These are phyloP conservation scores for Larix kaempferi DNA, from an alignment of 75 land plant genomes.

Conservation along the genomic window DNA sequence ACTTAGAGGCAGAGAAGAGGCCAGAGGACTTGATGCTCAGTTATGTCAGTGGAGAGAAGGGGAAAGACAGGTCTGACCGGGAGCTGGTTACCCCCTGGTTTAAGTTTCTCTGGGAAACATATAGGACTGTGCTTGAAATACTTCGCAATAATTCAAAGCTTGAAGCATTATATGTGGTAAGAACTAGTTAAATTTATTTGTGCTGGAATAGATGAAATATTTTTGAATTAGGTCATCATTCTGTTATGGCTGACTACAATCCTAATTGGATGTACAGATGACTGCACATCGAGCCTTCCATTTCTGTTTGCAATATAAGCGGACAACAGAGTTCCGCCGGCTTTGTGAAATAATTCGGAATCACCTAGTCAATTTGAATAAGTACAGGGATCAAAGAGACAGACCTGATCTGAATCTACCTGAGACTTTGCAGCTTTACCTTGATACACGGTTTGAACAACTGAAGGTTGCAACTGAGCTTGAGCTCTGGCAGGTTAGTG, in stretches of 20 bases:
- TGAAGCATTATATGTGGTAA: slow-evolving; percentile 89
- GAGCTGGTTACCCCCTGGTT: slow-evolving; percentile 99
- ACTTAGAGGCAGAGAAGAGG: slow-evolving; percentile 81
- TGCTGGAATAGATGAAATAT: no score
- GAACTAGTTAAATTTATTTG: slow-evolving; percentile 5
- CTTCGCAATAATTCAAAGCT: slow-evolving; percentile 53
- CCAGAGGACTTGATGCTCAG: slow-evolving; percentile 96
- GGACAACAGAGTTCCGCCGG: slow-evolving; percentile 92
- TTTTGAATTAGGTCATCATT: no score
- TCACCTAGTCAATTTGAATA: slow-evolving; percentile 81
- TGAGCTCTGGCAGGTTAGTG: slow-evolving; percentile 89
- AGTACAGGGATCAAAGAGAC: slow-evolving; percentile 93
- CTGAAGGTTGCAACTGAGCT: slow-evolving; percentile 95
- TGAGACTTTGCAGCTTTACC: slow-evolving; percentile 86
- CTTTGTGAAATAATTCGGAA: slow-evolving; percentile 94
- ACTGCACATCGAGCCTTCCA: slow-evolving; percentile 96
- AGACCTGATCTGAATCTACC: slow-evolving; percentile 88
- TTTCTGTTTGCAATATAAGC: slow-evolving; percentile 93
- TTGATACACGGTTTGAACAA: slow-evolving; percentile 93
- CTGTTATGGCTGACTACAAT: neutral
- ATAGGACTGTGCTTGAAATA: slow-evolving; percentile 88
- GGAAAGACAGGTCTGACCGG: slow-evolving; percentile 91
- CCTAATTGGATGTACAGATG: slow-evolving; percentile 54
- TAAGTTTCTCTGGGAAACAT: slow-evolving; percentile 96
- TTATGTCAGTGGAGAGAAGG: slow-evolving; percentile 96